Evolutionary conservation across 164 flowering plant genomes (phyloP), one percentile per base, ranked within the genome.

Genomic region (Stephania japonica): DNA sequence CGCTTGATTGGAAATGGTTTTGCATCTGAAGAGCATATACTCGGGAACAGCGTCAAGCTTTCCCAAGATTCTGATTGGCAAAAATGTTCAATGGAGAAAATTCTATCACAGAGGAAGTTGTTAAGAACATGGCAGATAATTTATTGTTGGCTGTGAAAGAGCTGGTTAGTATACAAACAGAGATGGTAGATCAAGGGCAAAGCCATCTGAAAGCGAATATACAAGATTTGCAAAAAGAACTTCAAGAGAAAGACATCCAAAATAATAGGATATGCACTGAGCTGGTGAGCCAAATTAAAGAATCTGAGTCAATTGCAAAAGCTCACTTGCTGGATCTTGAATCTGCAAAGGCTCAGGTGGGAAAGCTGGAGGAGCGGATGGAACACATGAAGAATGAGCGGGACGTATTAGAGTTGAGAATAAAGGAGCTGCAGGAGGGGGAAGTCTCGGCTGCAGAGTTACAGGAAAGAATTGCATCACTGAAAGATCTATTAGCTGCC

Each of bases 231-330:
- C 94, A 87, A 84, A 89, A 76, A 74, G 99, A 89, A 81, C 85
- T 95, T 69, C 91, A 90, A 80, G 97, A 96, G 84, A 96, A 93
- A 77, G 98, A 91, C 78, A 73, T 91, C 69, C 91, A 93, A 69
- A 86, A 78, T 64, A 96, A 90, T 8, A 86, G 82, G 77, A 85
- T 91, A 12, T 89, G 85, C 82, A 74, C 69, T 75, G 97, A 96
- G 77, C 90, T 93, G 75, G 97, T 91, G 14, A 75, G 77, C 81
- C 98, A 93, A 84, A 91, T 96, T 23, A 89, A 90, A 85, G 87
- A 79, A 83, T 92, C 97, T 69, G 94, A 96, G 83, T 88, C 88
- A 73, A 76, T 80, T 81, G 90, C 88, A 42, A 79, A 75, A 41
- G 79, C 76, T 27, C 85, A 84, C 74, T 83, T 82, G 21, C 59